phyloP scores from a whole-genome alignment of 2,329 filamentous ascomycete genomes.

The Colletotrichum salicis region DNA sequence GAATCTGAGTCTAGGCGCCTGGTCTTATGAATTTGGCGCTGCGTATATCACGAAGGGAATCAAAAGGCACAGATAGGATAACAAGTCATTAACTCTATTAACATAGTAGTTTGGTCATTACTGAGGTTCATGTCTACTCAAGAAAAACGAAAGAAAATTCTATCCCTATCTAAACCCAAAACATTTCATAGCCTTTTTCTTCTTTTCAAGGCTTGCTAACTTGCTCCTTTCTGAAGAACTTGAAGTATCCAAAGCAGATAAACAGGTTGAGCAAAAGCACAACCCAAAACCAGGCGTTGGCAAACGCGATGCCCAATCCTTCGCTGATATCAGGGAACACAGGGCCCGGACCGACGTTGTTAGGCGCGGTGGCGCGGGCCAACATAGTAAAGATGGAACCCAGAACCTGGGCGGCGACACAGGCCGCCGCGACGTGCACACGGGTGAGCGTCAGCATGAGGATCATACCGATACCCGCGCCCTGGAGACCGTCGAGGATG shows the following conservation, averaged over 20 bases:
- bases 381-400: slow-evolving; percentile 71
- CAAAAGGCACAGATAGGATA: neutral
- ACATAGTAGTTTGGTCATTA: slow-evolving; percentile 30
- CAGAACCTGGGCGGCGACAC: slow-evolving; percentile 70
- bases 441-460: slow-evolving; percentile 72
- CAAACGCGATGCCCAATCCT: slow-evolving; percentile 55
- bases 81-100: slow-evolving; percentile 33
- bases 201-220: slow-evolving; percentile 59
- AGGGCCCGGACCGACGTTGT: slow-evolving; percentile 68
- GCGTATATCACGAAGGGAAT: neutral
- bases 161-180: slow-evolving; percentile 17
- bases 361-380: slow-evolving; percentile 68
- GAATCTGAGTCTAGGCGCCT: too few species aligned
- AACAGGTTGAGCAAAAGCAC: slow-evolving; percentile 66
- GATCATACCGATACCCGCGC: slow-evolving; percentile 75
- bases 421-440: slow-evolving; percentile 71
- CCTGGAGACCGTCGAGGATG: slow-evolving; percentile 72
- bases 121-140: slow-evolving; percentile 31
- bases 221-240: slow-evolving; percentile 68
- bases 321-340: slow-evolving; percentile 71
- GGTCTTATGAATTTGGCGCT: neutral
- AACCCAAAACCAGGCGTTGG: slow-evolving; percentile 69
- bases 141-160: slow-evolving; percentile 8
- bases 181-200: slow-evolving; percentile 25
- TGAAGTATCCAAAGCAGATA: slow-evolving; percentile 67